A percentile compares a stretch with the other conserved stretches of the same genome.
phyloP scores from a whole-genome alignment of 176 grass and related monocot genomes.

The Metroxylon sagu region DNA sequence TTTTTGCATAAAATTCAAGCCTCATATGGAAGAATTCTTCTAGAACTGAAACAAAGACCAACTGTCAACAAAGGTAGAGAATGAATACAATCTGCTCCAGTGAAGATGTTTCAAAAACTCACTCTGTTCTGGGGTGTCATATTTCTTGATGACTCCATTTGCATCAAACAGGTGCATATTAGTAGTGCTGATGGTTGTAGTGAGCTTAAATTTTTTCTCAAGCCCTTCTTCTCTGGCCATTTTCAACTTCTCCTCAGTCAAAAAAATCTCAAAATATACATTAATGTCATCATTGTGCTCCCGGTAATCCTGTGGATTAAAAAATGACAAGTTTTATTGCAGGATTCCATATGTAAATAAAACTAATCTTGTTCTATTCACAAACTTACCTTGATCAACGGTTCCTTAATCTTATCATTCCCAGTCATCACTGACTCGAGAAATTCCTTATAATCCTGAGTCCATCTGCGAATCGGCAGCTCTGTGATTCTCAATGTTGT shows the following conservation, averaged over 20 bases:
- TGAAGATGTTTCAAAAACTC: constrained; percentile 5
- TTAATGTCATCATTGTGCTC: constrained; percentile 45
- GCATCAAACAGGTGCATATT: constrained; percentile 96
- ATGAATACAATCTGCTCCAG: too few relatives aligned
- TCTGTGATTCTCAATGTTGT: constrained; percentile 60
- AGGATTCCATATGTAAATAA: neutral
- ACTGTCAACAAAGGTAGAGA: constrained; percentile 2
- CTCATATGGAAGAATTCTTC: constrained; percentile 63
- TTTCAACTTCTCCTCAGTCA: constrained; percentile 63
- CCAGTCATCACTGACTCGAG: constrained; percentile 26
- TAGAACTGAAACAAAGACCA: constrained; percentile 41
- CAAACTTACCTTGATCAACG: constrained; percentile 55
- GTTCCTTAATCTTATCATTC: constrained; percentile 36
- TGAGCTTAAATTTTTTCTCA: constrained; percentile 82
- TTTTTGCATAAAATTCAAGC: constrained; percentile 55
- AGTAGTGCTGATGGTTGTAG: constrained; percentile 64
- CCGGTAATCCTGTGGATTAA: constrained; percentile 30
- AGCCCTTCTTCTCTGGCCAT: constrained; percentile 72
- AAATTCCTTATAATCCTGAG: constrained; percentile 69
- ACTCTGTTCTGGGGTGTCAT: constrained; percentile 72
- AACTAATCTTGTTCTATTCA: neutral
- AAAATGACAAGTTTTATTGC: neutral
- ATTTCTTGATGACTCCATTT: constrained; percentile 70
- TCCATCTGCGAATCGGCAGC: constrained; percentile 71
- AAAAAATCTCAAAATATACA: constrained; percentile 49